These are phyloP conservation scores for Pleurotus tuber-regium DNA, from an alignment of 768 basidiomycete species.

Conservation along the genomic window DNA sequence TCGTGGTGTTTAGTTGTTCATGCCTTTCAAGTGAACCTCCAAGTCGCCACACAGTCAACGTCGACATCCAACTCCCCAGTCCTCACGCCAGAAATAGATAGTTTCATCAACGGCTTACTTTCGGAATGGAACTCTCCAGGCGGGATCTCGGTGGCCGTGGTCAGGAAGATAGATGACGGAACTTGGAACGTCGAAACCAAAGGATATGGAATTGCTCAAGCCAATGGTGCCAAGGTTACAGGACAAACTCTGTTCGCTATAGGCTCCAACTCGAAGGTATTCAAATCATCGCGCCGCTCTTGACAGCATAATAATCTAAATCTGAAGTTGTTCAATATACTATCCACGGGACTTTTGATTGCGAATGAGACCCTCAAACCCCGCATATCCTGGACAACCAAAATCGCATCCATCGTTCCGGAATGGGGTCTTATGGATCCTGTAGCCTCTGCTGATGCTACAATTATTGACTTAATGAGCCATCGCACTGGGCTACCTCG, in stretches of 20 bases:
- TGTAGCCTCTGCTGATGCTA: constrained; percentile 16
- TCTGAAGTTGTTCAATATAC: constrained; percentile 21
- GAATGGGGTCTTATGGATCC: constrained; percentile 23
- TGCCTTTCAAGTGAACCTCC: too few relatives aligned
- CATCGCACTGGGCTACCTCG: constrained; percentile 26
- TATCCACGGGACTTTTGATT: constrained; percentile 24
- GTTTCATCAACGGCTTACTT: constrained; percentile 14
- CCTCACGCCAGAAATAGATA: constrained; percentile 18
- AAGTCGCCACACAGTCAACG: too few relatives aligned
- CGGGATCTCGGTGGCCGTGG: constrained; percentile 18
- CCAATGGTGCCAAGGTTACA: constrained; percentile 17
- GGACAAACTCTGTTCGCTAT: constrained; percentile 18
- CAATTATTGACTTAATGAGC: constrained; percentile 25
- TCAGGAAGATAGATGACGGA: constrained; percentile 14
- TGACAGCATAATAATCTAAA: background rate
- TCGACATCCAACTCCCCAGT: too few relatives aligned
- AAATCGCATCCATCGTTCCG: constrained; percentile 22
- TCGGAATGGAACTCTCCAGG: constrained; percentile 18
- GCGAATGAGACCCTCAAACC: constrained; percentile 22
- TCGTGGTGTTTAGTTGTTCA: too few relatives aligned
- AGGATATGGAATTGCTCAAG: constrained; percentile 18
- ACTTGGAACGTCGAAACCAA: constrained; percentile 20
- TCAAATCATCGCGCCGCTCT: background rate
- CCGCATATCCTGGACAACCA: constrained; percentile 21
- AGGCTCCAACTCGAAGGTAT: constrained; percentile 23